Evolutionary conservation across 129 eudicot genomes (phyloP), one percentile per base, ranked within the genome.

Genomic region (Arctium lappa): DNA sequence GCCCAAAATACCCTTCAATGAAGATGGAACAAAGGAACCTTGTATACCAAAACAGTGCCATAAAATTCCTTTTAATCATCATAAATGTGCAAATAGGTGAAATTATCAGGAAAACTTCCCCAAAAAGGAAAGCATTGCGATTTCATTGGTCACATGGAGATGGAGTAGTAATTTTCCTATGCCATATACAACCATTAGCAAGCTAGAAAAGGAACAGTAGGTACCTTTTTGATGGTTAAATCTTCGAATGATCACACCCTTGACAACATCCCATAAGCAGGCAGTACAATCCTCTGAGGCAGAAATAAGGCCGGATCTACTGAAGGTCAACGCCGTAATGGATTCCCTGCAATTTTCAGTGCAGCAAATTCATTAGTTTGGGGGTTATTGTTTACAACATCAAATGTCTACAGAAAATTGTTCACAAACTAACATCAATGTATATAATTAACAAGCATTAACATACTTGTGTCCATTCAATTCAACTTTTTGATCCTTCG

Each of bases 251-350:
- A 88, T 75, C 72, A 82, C 88, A 76, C 91, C 83, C 65, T 85
- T 42, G 76, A 69, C 44, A 74, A 85, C 72, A 85, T 88, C 86
- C 91, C 91, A 88, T 56, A 88, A 79, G 74, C 91, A 88, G 16
- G 85, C 91, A 69, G 82, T 85, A 60, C 80, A 82, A 65, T 88
- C 90, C 73, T 88, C 91, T 0, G 88, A 88, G 37, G 91, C 86
- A 60, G 88, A 88, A 78, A 88, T 69, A 75, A 88, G 91, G 8
- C 91, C 91, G 5, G 74, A 62, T 74, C 80, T 38, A 79, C 91
- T 33, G 46, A 82, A 85, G 37, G 86, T 75, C 74, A 88, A 66
- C 32, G 91, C 83, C 8, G 91, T 88, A 79, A 88, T 82, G 15
- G 88, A 44, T 40, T 78, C 82, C 88, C 88, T 88, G 63, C 30